These are phyloP conservation scores for Moesziomyces globuligerus DNA, from an alignment of 1,284 basidiomycete species.

Conservation along the genomic window DNA sequence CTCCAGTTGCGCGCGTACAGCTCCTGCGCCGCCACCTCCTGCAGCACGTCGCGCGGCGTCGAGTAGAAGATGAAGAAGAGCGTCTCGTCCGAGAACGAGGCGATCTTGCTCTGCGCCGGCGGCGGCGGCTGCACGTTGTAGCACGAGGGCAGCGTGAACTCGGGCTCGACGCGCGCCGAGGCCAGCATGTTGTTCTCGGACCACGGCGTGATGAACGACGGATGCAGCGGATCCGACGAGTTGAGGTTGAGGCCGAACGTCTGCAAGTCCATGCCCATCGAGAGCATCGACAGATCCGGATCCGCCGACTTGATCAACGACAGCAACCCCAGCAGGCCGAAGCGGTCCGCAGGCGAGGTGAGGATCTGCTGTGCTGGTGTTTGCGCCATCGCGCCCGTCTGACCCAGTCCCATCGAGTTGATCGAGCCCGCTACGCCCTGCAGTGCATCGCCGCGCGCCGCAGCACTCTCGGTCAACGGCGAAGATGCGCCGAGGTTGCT, in stretches of 20 bases:
- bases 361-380: constrained; percentile 93
- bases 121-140: constrained; percentile 93
- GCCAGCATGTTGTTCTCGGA: constrained; percentile 85
- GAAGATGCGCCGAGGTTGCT: constrained; percentile 39
- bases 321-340: constrained; percentile 88
- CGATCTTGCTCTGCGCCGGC: constrained; percentile 85
- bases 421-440: constrained; percentile 11
- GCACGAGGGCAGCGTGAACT: constrained; percentile 89
- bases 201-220: constrained; percentile 97
- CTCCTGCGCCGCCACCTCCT: constrained; percentile 95
- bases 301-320: constrained; percentile 92
- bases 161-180: constrained; percentile 80
- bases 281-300: constrained; percentile 83
- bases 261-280: constrained; percentile 90
- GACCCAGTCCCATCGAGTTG: constrained; percentile 6
- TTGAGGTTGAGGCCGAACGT: constrained; percentile 92
- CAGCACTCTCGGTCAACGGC: constrained; percentile 37
- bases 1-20: constrained; percentile 98
- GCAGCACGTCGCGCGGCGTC: constrained; percentile 88
- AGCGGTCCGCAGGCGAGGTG: constrained; percentile 91
- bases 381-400: constrained; percentile 46
- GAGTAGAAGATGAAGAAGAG: constrained; percentile 99
- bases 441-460: constrained; percentile 25
- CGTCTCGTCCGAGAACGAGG: constrained; percentile 93
- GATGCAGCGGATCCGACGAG: constrained; percentile 83